phyloP scores from a whole-genome alignment of 139 green algal species.

The Ettlia oleoabundans region DNA sequence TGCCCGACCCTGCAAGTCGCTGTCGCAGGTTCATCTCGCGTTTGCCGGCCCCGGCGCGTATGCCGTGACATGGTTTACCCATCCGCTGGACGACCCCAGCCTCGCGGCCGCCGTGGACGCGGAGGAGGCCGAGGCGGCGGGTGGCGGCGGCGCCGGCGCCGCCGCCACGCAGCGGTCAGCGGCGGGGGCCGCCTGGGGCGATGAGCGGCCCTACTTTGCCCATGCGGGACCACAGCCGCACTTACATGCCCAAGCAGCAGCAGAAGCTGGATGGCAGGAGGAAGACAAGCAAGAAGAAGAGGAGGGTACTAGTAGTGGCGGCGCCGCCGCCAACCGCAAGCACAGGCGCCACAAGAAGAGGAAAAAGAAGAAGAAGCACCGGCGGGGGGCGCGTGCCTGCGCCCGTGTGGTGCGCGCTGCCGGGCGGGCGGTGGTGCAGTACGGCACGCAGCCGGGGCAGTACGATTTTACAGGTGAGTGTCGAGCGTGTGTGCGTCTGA shows the following conservation, averaged over 20 bases:
- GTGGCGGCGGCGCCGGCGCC: too few species aligned
- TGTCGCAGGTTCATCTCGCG: slow-evolving; percentile 41
- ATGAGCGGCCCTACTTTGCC: not conserved
- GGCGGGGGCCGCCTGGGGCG: not conserved
- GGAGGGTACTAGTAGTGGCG: not conserved
- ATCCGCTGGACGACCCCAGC: slow-evolving; percentile 12
- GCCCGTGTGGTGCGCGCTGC: not conserved
- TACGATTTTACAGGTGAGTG: not conserved
- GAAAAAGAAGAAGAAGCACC: too few species aligned
- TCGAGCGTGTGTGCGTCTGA: not conserved
- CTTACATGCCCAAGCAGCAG: not conserved
- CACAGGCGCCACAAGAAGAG: not conserved
- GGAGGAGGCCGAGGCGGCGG: not conserved
- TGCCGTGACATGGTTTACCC: slow-evolving; percentile 48
- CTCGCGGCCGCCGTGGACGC: not conserved
- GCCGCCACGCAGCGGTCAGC: not conserved
- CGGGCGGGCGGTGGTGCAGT: slow-evolving; percentile 23
- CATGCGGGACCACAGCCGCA: not conserved
- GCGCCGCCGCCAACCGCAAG: not conserved
- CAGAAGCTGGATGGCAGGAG: not conserved
- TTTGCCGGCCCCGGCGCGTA: slow-evolving; percentile 39
- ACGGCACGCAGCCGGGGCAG: not conserved
- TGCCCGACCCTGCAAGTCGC: too few species aligned
- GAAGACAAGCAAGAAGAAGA: not conserved
- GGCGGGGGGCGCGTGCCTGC: not conserved